Evolutionary conservation across 352 stramenopile species (phyloP), one percentile per base, ranked within the genome.

Genomic region (Globisporangium cederbergense): DNA sequence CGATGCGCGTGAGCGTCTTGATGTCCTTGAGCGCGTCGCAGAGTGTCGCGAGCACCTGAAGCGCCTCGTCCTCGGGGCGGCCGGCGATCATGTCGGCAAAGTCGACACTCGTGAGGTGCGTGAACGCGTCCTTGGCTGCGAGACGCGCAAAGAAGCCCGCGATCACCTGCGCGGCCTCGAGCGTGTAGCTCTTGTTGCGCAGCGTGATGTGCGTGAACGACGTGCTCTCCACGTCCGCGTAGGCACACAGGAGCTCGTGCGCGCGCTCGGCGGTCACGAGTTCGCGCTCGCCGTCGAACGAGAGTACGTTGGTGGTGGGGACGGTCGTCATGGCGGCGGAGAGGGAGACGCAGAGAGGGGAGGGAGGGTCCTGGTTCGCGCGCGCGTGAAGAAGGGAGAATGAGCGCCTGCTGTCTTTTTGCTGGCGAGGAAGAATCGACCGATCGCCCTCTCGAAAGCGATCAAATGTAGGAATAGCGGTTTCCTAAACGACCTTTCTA

Each of bases 1-100:
- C 86, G 62, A 96, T 93, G 58, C 73, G 73, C 57, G 77, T 82
- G 66, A 94, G 77, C 62, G 82, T 89, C 78, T 91, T 90, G 73
- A 92, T 72, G 61, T 45, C 56, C 51, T 75, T 64, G 36, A 96
- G 73, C 62, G 88, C 64, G 64, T 94, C 79, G 64, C 86, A 95
- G 22, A 96, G 77, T 67, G 79, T 91, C 51, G 78, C 62, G 30
- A 96, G 80, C 58, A 96, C 86, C 65, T 93, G 79, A 20, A 95
- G 82, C 59, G 85, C 88, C 64, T 94, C 83, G 56, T 93, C 84
- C 59, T 95, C 85, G 1, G 86, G 83, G 11, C 85, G 81, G 2
- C 86, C 86, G 30, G 88, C 88, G 56, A 95, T 96, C 74, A 95
- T 94, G 69, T 96, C 86, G 64, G 85, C 83, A 60, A 96, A 90